Percentiles rank a stretch among this genome's conserved stretches.
Evolutionary conservation across 2,329 filamentous ascomycete species (phyloP).

Genomic region (Phyllosticta paracitricarpa): DNA sequence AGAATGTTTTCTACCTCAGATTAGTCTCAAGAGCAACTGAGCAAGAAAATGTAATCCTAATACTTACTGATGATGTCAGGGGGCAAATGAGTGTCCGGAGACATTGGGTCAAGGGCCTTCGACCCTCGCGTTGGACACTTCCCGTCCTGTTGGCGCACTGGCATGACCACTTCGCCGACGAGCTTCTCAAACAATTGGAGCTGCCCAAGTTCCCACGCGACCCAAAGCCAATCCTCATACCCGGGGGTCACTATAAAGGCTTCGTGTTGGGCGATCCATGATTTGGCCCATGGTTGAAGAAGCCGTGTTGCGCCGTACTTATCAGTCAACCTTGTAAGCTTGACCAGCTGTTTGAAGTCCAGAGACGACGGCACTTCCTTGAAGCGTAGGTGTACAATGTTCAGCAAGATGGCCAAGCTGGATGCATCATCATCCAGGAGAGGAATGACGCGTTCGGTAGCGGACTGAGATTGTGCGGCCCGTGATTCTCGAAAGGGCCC

Average conservation of each 20-base stretch:
- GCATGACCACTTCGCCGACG: background rate
- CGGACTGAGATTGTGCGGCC: background rate
- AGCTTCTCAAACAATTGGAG: constrained; percentile 12
- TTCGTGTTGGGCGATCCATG: constrained; percentile 14
- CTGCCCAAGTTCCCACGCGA: constrained; percentile 19
- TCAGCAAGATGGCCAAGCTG: background rate
- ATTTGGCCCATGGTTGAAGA: constrained; percentile 21
- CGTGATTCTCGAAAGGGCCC: constrained; percentile 5
- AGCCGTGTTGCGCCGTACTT: constrained; percentile 19
- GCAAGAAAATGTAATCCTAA: background rate
- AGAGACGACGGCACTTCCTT: constrained; percentile 10
- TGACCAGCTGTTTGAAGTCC: constrained; percentile 16
- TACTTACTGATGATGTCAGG: background rate
- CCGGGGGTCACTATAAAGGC: constrained; percentile 8
- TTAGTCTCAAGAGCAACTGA: background rate
- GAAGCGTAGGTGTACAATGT: background rate
- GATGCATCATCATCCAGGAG: background rate
- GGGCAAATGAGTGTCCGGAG: background rate
- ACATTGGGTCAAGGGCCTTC: background rate
- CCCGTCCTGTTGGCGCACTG: background rate
- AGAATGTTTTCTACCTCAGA: background rate
- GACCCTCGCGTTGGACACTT: background rate
- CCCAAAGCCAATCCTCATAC: constrained; percentile 19
- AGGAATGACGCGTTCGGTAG: background rate
- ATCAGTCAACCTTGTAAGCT: constrained; percentile 19